Evolutionary conservation across 2,329 filamentous ascomycete genomes (phyloP), one percentile per base, ranked within the genome.

Genomic region (Xylariomycetidae sp.): DNA sequence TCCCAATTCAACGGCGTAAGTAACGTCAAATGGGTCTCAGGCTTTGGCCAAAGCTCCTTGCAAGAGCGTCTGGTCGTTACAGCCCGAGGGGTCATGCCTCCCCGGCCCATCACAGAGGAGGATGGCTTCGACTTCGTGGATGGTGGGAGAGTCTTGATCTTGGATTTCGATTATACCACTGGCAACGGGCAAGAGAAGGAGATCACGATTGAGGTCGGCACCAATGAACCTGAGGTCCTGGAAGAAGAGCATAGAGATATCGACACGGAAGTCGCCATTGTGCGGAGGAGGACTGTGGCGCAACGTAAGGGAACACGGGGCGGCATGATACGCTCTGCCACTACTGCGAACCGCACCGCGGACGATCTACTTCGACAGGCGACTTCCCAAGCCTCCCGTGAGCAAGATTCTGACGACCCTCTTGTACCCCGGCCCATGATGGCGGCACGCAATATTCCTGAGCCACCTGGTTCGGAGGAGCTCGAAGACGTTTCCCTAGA

Each of bases 121-220:
- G 83, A 87, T 44, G 78, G 76, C 29, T 72, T 82, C 32, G 75
- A 84, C 49, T 85, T 85, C 43, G 72, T 85, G n/a, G 85, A 90
- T 49, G 84, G 85, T 6, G 85, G 85, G 10, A 73, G 85, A 40
- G 64, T 92, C 26, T 72, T 75, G 8, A 62, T 90, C 7, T 64
- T 89, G 27, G 85, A 90, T 54, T 90, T 90, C 54, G 74, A 81
- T 43, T 83, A 83, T 46, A 63, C 69, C 1, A 47, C 69, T 2
- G 58, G 51, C 4, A 64, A 84, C 51, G 82, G 80, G 4, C 56
- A 60, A 26, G 66, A 68, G 35, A 61, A 58, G 1, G 73, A 82
- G 39, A 59, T 85, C 25, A 79, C 70, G 2, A 81, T 92, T 32
- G 85, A 90, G 51, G 76, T 90, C 17, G 85, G 85, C 9, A 77